Evolutionary conservation across 768 basidiomycete genomes (phyloP).

Genomic region (Phanerodontia chrysosporium): DNA sequence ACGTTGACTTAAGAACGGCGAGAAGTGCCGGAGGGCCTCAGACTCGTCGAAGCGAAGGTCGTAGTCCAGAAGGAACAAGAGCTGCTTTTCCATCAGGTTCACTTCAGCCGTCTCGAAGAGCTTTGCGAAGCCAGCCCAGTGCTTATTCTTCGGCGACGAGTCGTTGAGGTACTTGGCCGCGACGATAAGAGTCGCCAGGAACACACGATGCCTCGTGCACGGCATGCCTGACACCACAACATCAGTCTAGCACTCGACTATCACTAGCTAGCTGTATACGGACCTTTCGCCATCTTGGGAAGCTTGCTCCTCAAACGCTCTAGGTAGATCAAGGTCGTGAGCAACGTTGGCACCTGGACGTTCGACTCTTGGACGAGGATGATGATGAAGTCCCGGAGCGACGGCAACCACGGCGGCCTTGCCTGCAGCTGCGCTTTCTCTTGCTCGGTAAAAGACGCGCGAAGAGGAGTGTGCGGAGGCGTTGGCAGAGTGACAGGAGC

Average conservation of each 20-base stretch:
- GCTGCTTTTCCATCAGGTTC: conserved; percentile 96
- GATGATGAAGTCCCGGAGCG: conserved; percentile 80
- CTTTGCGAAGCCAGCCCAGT: conserved; percentile 81
- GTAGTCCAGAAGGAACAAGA: conserved; percentile 88
- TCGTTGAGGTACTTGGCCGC: conserved; percentile 97
- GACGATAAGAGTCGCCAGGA: conserved; percentile 92
- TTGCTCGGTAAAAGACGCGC: conserved; percentile 34
- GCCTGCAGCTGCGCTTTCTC: conserved; percentile 12
- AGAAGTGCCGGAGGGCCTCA: conserved; percentile 66
- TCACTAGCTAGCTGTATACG: conserved; percentile 20
- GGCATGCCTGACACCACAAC: conserved; percentile 52
- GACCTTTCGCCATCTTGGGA: conserved; percentile 82
- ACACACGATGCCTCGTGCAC: conserved; percentile 92
- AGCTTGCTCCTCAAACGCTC: conserved; percentile 80
- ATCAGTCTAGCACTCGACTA: not conserved
- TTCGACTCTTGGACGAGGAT: conserved; percentile 77
- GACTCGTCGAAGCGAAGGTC: conserved; percentile 86
- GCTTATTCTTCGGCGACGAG: conserved; percentile 90
- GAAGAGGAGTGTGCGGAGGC: conserved; percentile 65
- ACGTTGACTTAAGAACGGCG: conserved; percentile 51
- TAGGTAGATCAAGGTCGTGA: conserved; percentile 89
- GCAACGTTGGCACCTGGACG: conserved; percentile 86
- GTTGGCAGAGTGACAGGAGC: conserved; percentile 45
- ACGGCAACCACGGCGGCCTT: conserved; percentile 41
- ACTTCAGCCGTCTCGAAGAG: conserved; percentile 78